A percentile compares a stretch with the other conserved stretches of the same genome.
These are phyloP conservation scores for Fusarium anguioides DNA, from an alignment of 2,329 filamentous ascomycete species.

Conservation along the genomic window DNA sequence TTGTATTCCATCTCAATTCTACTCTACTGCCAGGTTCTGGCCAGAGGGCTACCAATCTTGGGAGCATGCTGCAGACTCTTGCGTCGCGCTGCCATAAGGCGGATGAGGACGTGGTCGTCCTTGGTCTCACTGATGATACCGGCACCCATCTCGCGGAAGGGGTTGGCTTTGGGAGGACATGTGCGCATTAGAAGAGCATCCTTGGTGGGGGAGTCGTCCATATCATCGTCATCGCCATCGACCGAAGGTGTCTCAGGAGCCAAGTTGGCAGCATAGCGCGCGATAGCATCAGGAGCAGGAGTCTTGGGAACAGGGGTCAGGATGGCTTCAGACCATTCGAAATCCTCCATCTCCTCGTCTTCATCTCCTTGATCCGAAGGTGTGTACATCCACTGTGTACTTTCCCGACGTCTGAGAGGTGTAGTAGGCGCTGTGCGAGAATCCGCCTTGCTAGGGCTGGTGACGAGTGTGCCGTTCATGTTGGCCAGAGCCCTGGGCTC, in stretches of 20 bases:
- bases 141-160: conserved; percentile 54
- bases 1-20: conserved; percentile 20
- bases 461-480: conserved; percentile 72
- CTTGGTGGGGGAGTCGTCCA: conserved; percentile 47
- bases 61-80: conserved; percentile 84
- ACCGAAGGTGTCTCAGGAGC: conserved; percentile 59
- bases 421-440: conserved; percentile 58
- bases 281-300: conserved; percentile 65
- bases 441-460: conserved; percentile 50
- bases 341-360: conserved; percentile 53
- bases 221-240: conserved; percentile 45
- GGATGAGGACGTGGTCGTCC: conserved; percentile 67
- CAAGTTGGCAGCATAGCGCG: conserved; percentile 61
- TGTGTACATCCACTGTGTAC: conserved; percentile 65
- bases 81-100: conserved; percentile 76
- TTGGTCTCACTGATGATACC: conserved; percentile 62
- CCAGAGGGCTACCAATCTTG: conserved; percentile 77
- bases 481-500: conserved; percentile 78
- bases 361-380: conserved; percentile 59
- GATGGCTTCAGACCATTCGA: conserved; percentile 57
- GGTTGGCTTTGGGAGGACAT: conserved; percentile 63
- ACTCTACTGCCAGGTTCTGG: conserved; percentile 62
- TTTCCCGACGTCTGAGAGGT: conserved; percentile 64
- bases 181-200: conserved; percentile 61
- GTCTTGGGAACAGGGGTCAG: conserved; percentile 69